Conservation (phyloP, 2,329 filamentous ascomycete genomes). For the Madurella fahalii region DNA sequence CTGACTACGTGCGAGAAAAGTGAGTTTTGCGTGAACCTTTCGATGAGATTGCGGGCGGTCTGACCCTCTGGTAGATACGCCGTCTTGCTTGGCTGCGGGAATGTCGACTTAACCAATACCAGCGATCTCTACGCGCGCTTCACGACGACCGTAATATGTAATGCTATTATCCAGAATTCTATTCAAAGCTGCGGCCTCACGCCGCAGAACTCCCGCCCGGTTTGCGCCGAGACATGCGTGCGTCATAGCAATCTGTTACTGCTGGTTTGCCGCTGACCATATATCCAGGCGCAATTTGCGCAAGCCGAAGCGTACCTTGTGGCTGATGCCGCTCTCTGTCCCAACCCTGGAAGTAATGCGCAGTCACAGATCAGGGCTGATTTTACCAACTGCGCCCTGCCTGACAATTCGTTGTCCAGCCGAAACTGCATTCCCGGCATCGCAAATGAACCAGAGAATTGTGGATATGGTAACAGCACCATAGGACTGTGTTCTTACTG, state of each 20-base stretch:
- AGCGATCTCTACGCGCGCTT: conserved; percentile 86
- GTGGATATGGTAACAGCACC: conserved; percentile 71
- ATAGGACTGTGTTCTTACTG: conserved; percentile 86
- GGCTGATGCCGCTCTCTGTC: conserved; percentile 69
- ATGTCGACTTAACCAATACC: conserved; percentile 72
- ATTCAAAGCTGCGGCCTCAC: conserved; percentile 64
- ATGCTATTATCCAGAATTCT: conserved; percentile 89
- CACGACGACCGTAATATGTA: conserved; percentile 88
- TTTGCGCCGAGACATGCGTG: conserved; percentile 89
- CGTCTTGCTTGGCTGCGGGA: conserved; percentile 72
- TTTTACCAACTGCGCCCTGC: conserved; percentile 83
- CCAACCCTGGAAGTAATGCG: conserved; percentile 60
- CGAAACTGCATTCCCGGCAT: conserved; percentile 70
- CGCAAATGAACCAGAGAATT: conserved; percentile 79
- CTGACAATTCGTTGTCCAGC: conserved; percentile 71
- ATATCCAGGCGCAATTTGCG: conserved; percentile 68
- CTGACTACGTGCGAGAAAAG: conserved; percentile 73
- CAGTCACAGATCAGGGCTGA: conserved; percentile 81
- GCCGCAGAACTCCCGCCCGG: conserved; percentile 60
- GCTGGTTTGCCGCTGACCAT: conserved; percentile 21
- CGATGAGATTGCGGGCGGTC: not conserved
- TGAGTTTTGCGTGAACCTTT: conserved; percentile 42
- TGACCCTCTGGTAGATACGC: conserved; percentile 62
- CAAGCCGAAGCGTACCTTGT: conserved; percentile 84
- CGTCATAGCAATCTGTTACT: conserved; percentile 28